These are phyloP conservation scores for Aspergillus eucalypticola DNA, from an alignment of 2,329 filamentous ascomycete genomes.

Conservation along the genomic window DNA sequence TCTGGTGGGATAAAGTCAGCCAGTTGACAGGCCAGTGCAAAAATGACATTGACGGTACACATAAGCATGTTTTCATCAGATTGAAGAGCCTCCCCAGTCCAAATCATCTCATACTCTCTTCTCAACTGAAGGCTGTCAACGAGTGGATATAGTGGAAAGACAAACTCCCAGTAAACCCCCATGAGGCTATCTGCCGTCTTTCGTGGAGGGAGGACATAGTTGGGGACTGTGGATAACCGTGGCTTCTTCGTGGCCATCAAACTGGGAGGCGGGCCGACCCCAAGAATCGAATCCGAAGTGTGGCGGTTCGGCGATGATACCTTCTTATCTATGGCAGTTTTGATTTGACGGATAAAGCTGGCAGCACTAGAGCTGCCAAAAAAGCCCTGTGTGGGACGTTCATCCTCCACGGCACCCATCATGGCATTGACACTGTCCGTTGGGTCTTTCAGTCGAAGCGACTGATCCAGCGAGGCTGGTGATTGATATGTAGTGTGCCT, in stretches of 20 bases:
- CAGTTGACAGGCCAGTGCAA: conserved; percentile 50
- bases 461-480: not conserved
- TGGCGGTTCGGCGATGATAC: conserved; percentile 24
- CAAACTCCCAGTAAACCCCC: conserved; percentile 50
- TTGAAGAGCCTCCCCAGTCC: conserved; percentile 40
- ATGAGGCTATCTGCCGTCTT: conserved; percentile 50
- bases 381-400: conserved; percentile 44
- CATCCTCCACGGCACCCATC: conserved; percentile 49
- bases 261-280: conserved; percentile 16
- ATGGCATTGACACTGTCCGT: conserved; percentile 47
- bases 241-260: conserved; percentile 25
- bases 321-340: conserved; percentile 43
- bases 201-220: conserved; percentile 49
- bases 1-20: conserved; percentile 43
- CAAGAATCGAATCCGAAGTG: conserved; percentile 20
- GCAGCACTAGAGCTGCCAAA: conserved; percentile 52
- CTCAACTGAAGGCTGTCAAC: conserved; percentile 43
- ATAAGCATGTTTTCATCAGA: conserved; percentile 47
- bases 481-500: not conserved
- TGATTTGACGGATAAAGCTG: conserved; percentile 51
- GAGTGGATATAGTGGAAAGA: conserved; percentile 51
- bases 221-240: conserved; percentile 10
- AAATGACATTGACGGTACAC: conserved; percentile 50
- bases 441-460: not conserved
- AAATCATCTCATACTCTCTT: conserved; percentile 45